Percentiles rank a stretch among this genome's conserved stretches.
Evolutionary conservation across 2,329 filamentous ascomycete species (phyloP).

Genomic region (Venturia oleaginea): DNA sequence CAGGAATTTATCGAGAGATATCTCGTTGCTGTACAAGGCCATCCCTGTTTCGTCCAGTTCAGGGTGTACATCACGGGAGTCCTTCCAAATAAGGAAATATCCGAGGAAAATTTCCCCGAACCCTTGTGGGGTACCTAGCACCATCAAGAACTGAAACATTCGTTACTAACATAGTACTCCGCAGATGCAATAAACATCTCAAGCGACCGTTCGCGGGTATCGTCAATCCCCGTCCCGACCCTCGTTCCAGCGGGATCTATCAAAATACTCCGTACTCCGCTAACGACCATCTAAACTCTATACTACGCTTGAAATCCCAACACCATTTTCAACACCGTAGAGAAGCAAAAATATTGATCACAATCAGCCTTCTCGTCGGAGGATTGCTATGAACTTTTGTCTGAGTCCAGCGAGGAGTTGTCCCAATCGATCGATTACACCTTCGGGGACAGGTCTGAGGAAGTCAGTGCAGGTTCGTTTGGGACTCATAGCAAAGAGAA

Average conservation of each 20-base stretch:
- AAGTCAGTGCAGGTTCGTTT: neutral
- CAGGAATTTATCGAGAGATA: no score
- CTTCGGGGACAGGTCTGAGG: neutral
- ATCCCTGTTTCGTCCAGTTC: no score
- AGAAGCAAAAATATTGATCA: neutral
- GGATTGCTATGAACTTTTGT: neutral
- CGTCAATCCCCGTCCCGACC: neutral
- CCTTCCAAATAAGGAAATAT: no score
- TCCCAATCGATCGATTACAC: constrained; percentile 3
- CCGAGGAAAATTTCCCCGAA: no score
- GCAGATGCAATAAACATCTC: neutral
- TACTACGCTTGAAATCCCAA: neutral
- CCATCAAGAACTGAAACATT: neutral
- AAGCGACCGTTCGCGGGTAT: neutral
- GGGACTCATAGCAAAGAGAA: neutral
- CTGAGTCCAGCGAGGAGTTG: neutral
- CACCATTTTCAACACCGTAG: neutral
- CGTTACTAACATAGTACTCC: neutral
- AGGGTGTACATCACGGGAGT: no score
- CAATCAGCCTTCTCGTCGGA: neutral
- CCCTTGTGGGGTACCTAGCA: no score
- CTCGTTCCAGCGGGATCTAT: neutral
- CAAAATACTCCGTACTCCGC: neutral
- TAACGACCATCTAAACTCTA: neutral
- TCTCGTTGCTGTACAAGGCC: no score